Base-by-base conservation (phyloP, 2,329 filamentous ascomycete genomes). In the Apiospora koreana region DNA sequence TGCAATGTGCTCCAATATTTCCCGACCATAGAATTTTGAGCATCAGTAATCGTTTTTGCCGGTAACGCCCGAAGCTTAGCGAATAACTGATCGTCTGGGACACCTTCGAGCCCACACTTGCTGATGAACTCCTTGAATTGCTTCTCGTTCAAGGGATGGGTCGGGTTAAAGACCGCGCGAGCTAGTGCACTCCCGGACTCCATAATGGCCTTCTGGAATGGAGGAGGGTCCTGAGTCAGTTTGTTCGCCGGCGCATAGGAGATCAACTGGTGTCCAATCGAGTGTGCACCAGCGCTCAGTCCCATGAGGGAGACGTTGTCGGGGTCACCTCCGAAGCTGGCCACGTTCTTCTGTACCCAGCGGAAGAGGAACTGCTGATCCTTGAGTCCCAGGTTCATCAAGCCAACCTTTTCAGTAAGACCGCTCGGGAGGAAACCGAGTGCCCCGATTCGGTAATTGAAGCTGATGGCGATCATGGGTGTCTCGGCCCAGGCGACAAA, bases 391-490 rank as follows among this genome's bases (percentile, higher is more conserved):
- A 91, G 79, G 74, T 94, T 94, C 68, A 91, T 80, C 48, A 87
- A 74, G 0, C 88, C 90, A 68, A 85, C 85, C 43, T 84, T 84
- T 18, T 84, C 82, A 41, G 87, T 84, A 69, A 87, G 74, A 12
- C 79, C 78, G n/a, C 86, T 89, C 12, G 88, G 86, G 38, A 93
- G 79, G 79, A 95, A 94, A 0, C 93, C 93, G 76, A 94, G 83
- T 6, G 88, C 86, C 2, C 89, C 89, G 66, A 93, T 84, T 12
- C 92, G 86, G 79, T 93, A 89, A 79, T 87, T 88, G 77, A 91
- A 87, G 77, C 84, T 87, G 67, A 91, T 84, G 43, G 83, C 87
- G 54, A 93, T 82, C 68, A 92, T 80, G 12, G 86, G 86, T 62
- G 80, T 77, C 35, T 81, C 80, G 2, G 85, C 80, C 81, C 87